Evolutionary conservation across 1,139 yeast genomes (phyloP).

Genomic region (Suhomyces chickasaworum): DNA sequence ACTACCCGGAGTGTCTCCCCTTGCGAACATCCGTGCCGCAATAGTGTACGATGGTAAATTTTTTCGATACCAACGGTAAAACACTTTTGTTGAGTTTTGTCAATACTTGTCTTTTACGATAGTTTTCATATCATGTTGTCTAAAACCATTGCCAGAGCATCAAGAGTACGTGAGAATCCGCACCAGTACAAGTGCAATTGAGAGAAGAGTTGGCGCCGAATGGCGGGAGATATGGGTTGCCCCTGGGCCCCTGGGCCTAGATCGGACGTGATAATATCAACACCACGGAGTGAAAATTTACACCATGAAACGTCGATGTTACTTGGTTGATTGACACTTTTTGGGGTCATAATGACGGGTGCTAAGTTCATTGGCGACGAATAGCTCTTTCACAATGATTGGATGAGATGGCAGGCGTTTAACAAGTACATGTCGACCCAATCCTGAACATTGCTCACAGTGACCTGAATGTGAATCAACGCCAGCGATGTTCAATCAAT

Average conservation of each 20-base stretch:
- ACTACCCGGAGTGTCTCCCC: conserved; percentile 7
- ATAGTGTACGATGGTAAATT: conserved; percentile 15
- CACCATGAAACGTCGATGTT: not conserved
- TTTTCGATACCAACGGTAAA: conserved; percentile 12
- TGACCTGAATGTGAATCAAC: not conserved
- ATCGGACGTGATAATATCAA: not conserved
- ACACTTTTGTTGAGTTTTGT: conserved; percentile 11
- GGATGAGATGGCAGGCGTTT: not conserved
- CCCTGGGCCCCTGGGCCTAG: not conserved
- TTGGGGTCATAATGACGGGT: too few relatives aligned
- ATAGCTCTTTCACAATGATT: not conserved
- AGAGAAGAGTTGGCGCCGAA: not conserved
- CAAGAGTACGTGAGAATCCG: conserved; percentile 40
- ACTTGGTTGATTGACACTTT: not conserved
- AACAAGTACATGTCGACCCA: not conserved
- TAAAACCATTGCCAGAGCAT: conserved; percentile 45
- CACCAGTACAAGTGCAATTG: not conserved
- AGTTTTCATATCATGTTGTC: conserved; percentile 34
- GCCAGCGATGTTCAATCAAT: not conserved
- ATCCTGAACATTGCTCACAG: not conserved
- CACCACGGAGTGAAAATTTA: not conserved
- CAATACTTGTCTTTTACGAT: conserved; percentile 12
- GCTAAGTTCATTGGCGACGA: not conserved
- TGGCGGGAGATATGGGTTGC: not conserved
- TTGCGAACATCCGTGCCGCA: conserved; percentile 13